Base-by-base conservation (phyloP, 176 grass and related monocot species). In the Carex cristatella region DNA sequence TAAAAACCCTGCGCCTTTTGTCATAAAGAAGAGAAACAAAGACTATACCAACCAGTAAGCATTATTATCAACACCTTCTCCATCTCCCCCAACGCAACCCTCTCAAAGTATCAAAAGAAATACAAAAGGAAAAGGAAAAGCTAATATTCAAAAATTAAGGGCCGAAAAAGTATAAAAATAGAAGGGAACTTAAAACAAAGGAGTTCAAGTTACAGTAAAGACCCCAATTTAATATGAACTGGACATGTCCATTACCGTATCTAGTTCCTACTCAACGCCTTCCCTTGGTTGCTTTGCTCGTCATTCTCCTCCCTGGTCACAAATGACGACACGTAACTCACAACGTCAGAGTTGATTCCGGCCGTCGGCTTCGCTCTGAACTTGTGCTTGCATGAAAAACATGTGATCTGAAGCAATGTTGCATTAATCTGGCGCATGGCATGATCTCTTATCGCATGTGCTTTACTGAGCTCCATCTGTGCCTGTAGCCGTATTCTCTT, bases 371-470 rank as follows among this genome's bases (percentile, higher is more conserved):
- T 81, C 7, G 78, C 66, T 7, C 27, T 67, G 88, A 93, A 98
- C 85, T 90, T 89, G 62, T 80, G 88, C 86, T 88, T 90, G 92
- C 95, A 98, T 31, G 74, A 79, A 62, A 88, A 93, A 89, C 95
- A 98, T 60, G 91, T 98, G 86, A 98, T 88, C 83, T 94, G 91
- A 59, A 90, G 80, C 64, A 93, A 68, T 37, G 86, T 87, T 15
- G 91, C 87, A 62, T 90, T 90, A 63, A 94, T 87, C 30, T 93
- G 92, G 81, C 86, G 87, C 53, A 94, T 87, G 54, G 95, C 89
- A 65, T 91, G 84, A 57, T 93, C 83, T 48, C 92, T 84, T 16
- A 94, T 73, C 27, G 80, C 92, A 85, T 91, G 88, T 4, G 95
- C 92, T 14, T 93, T 84, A 66, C 79, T 66, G 14, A 98, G 91